These are phyloP conservation scores for Durio zibethinus DNA, from an alignment of 345 rosid species.

Conservation along the genomic window DNA sequence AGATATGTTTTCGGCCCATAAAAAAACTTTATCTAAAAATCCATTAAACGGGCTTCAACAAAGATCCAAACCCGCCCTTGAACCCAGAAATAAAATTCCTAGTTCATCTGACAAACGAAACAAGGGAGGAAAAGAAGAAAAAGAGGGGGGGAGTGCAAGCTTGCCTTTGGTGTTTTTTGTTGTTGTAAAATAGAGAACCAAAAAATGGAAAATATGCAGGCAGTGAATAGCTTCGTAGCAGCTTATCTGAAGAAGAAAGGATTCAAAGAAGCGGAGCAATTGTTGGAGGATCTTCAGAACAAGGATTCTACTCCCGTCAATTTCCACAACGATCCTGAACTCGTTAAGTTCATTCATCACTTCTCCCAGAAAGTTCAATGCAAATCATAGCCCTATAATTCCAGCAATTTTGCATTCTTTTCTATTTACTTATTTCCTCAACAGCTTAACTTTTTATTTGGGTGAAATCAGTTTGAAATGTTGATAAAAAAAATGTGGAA, in stretches of 20 bases:
- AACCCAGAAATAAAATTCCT: not conserved
- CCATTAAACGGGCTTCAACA: not conserved
- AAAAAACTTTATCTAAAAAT: not conserved
- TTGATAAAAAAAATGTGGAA: too few species aligned
- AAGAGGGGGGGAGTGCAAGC: not conserved
- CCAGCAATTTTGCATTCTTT: not conserved
- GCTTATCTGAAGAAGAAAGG: constrained; percentile 91
- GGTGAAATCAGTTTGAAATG: not conserved
- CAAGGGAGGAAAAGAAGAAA: not conserved
- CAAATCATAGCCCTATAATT: not conserved
- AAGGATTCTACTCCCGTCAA: constrained; percentile 35
- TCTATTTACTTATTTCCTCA: not conserved
- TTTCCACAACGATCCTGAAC: constrained; percentile 63
- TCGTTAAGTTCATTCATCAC: constrained; percentile 66
- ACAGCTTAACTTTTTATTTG: not conserved
- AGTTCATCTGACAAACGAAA: not conserved
- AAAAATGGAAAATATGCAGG: constrained; percentile 55
- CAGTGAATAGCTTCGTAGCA: constrained; percentile 52
- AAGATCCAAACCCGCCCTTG: not conserved
- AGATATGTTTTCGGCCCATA: not conserved
- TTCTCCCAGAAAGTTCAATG: constrained; percentile 50
- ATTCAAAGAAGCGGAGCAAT: constrained; percentile 57
- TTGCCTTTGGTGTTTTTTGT: not conserved
- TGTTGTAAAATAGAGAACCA: not conserved
- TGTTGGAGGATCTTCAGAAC: constrained; percentile 62